Percentiles rank a stretch among this genome's conserved stretches.
Evolutionary conservation across 1,284 basidiomycete genomes (phyloP).

Genomic region (Somion occarium): DNA sequence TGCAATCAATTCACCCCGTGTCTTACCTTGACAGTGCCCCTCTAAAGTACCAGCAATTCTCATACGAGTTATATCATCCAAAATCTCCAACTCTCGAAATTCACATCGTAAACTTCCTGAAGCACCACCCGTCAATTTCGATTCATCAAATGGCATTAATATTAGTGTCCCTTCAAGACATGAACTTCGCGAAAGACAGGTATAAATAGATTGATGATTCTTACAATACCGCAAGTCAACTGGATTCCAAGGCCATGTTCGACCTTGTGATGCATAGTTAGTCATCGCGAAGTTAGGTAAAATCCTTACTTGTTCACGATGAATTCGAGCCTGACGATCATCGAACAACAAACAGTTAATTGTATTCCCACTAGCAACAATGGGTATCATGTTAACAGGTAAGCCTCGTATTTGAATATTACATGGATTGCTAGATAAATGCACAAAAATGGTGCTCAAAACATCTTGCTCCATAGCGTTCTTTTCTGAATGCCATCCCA

Average conservation of each 20-base stretch:
- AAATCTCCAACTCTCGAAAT: constrained; percentile 28
- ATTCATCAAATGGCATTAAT: constrained; percentile 24
- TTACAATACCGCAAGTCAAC: constrained; percentile 28
- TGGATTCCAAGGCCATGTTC: constrained; percentile 28
- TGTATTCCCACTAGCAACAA: constrained; percentile 16
- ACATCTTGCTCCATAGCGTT: constrained; percentile 12
- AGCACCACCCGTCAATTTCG: constrained; percentile 18
- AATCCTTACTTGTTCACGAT: constrained; percentile 29
- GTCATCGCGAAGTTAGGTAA: constrained; percentile 39
- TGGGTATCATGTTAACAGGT: constrained; percentile 34
- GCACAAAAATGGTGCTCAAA: constrained; percentile 33
- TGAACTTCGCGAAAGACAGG: constrained; percentile 30
- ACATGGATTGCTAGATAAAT: constrained; percentile 26
- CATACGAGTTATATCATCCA: constrained; percentile 28
- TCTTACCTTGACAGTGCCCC: constrained; percentile 13
- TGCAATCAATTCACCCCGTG: constrained; percentile 15
- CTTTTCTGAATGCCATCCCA: constrained; percentile 24
- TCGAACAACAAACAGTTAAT: constrained; percentile 21
- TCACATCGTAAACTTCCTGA: constrained; percentile 22
- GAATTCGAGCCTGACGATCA: constrained; percentile 22
- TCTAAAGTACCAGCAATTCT: constrained; percentile 19
- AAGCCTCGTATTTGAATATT: constrained; percentile 27
- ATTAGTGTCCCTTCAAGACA: constrained; percentile 28
- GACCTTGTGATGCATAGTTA: constrained; percentile 36
- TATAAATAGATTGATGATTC: constrained; percentile 31